Conservation (phyloP, 768 basidiomycete species). For the Tubosaeta sp. region DNA sequence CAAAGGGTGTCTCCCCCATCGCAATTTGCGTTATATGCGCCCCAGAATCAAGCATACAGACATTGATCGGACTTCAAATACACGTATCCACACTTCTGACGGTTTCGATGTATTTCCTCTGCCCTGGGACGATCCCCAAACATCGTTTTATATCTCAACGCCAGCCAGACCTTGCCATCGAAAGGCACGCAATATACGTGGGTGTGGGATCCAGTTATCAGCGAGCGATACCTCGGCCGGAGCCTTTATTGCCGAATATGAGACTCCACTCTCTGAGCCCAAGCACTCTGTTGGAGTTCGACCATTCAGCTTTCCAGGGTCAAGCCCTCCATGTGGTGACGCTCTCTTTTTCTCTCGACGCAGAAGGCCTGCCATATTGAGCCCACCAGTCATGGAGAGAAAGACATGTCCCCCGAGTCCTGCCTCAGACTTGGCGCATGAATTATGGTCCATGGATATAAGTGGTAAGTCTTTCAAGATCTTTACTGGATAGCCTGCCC, state of each 20-base stretch:
- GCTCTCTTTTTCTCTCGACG: neutral
- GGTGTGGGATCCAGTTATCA: neutral
- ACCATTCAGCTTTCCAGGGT: slow-evolving; percentile 8
- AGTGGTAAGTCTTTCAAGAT: slow-evolving; percentile 21
- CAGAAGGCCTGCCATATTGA: neutral
- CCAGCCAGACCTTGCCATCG: slow-evolving; percentile 11
- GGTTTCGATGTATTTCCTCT: neutral
- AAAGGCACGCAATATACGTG: neutral
- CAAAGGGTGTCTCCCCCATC: slow-evolving; percentile 7
- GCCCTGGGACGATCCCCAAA: neutral
- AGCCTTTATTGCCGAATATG: slow-evolving; percentile 18
- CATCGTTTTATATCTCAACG: slow-evolving; percentile 16
- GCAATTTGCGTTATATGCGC: slow-evolving; percentile 27
- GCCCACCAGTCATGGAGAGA: slow-evolving; percentile 3
- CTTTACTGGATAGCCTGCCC: neutral
- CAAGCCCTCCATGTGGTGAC: slow-evolving; percentile 9
- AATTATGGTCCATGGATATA: slow-evolving; percentile 21
- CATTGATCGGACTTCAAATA: slow-evolving; percentile 13
- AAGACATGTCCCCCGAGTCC: slow-evolving; percentile 13
- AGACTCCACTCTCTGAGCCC: slow-evolving; percentile 5
- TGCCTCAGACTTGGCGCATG: slow-evolving; percentile 17
- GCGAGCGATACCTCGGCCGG: neutral
- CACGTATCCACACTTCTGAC: neutral
- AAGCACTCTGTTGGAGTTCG: slow-evolving; percentile 5
- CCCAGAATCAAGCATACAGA: slow-evolving; percentile 10